phyloP scores from a whole-genome alignment of 2,329 filamentous ascomycete species.

The Cladosporium austrohemisphaericum region DNA sequence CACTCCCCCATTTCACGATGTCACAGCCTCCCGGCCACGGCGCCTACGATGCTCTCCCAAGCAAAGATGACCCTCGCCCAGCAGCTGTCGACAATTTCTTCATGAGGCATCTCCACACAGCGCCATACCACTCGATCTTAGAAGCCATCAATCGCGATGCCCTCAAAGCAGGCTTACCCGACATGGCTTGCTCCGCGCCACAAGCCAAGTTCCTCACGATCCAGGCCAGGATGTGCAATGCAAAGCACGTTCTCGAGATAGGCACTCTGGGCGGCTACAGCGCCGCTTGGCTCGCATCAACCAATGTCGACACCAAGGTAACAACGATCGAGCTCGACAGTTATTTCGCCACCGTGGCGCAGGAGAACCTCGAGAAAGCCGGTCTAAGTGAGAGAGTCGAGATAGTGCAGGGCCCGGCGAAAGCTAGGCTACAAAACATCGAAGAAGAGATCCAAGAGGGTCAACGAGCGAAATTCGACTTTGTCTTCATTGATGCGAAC shows the following conservation, averaged over 20 bases:
- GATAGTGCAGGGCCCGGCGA: conserved; percentile 43
- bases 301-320: conserved; percentile 38
- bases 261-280: conserved; percentile 55
- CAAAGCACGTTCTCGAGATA: conserved; percentile 47
- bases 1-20: too few relatives aligned
- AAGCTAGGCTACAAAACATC: conserved; percentile 43
- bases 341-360: conserved; percentile 45
- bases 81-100: neutral
- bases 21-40: too few relatives aligned
- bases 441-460: conserved; percentile 39
- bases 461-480: conserved; percentile 42
- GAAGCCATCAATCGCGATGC: neutral
- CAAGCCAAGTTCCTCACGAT: neutral
- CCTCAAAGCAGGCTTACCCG: neutral
- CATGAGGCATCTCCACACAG: neutral
- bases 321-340: conserved; percentile 51
- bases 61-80: neutral
- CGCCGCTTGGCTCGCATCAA: conserved; percentile 50
- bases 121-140: neutral
- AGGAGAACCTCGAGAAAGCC: conserved; percentile 40
- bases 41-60: neutral
- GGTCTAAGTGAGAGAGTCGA: conserved; percentile 43
- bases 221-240: conserved; percentile 1
- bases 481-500: conserved; percentile 54
- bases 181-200: neutral